Evolutionary conservation across 73 alveolate genomes (phyloP).

Genomic region (Paramecium tetraurelia): DNA sequence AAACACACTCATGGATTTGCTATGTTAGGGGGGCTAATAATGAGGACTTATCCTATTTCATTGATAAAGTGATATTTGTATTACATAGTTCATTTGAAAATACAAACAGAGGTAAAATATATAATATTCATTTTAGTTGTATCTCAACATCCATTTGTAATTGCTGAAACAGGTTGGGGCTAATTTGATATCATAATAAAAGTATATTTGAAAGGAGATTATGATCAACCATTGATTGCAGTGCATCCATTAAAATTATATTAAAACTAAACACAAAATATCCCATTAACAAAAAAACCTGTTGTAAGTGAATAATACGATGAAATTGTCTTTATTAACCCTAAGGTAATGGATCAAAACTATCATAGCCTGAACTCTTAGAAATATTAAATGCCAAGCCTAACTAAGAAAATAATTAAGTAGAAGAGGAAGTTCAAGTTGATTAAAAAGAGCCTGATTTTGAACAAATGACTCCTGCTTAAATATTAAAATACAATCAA

Average conservation of each 20-base stretch:
- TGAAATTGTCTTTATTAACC: slow-evolving; percentile 93
- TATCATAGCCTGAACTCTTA: slow-evolving; percentile 27
- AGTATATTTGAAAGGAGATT: slow-evolving; percentile 82
- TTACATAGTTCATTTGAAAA: slow-evolving; percentile 88
- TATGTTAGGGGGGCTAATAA: slow-evolving; percentile 90
- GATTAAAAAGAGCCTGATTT: slow-evolving; percentile 48
- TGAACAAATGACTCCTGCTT: slow-evolving; percentile 28
- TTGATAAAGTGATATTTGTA: slow-evolving; percentile 87
- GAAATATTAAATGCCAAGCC: neutral
- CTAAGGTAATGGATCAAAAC: slow-evolving; percentile 65
- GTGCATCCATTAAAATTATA: slow-evolving; percentile 79
- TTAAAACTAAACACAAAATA: slow-evolving; percentile 28
- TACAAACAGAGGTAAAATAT: slow-evolving; percentile 66
- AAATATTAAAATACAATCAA: slow-evolving; percentile 19
- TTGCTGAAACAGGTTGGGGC: slow-evolving; percentile 97
- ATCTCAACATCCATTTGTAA: slow-evolving; percentile 86
- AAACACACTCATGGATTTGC: slow-evolving; percentile 93
- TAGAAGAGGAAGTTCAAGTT: slow-evolving; percentile 39
- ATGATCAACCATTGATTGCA: slow-evolving; percentile 85
- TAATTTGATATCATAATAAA: slow-evolving; percentile 91
- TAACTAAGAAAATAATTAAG: neutral
- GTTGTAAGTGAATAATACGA: slow-evolving; percentile 92
- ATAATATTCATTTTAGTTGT: slow-evolving; percentile 46
- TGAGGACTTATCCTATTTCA: slow-evolving; percentile 86
- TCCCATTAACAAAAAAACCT: slow-evolving; percentile 79